Evolutionary conservation across 257 asterid species (phyloP), one percentile per base, ranked within the genome.

Genomic region (Nicotiana benthamiana): DNA sequence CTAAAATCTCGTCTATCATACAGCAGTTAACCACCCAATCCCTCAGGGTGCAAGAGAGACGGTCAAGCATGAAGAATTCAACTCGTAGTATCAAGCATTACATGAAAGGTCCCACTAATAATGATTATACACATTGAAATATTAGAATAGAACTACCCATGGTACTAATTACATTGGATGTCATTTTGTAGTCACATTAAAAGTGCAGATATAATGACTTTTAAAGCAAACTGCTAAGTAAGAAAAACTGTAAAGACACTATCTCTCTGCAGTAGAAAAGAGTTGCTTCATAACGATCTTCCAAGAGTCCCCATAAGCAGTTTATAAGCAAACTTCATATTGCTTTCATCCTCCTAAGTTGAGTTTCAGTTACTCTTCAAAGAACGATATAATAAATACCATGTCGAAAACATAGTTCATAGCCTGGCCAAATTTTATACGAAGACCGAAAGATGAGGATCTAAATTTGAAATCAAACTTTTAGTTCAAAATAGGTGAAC

Each of bases 401-500:
- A 48, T 15, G 26, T 4, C 8, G 13, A 74, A 46, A 24, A 74
- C 13, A 40, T 20, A 24, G 43, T 46, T 12, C 3, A 74, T 7
- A 74, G 24, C 26, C 61, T 74, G 18, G 4, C 8, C 61, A 48
- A 53, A 48, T 7, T 24, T 48, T 46, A 48, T 7, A 7, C 4
- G 26, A 67, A 40, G 30, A 43, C 2, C 3, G 2, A 18, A 70
- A 22, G 77, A 70, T 43, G 22, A 70, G 76, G 30, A 68, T 68
- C 6, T n/a, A 68, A n/a, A 68, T 36, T 70, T 4, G 4, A 72
- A 9, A 5, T 3, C 60, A 72, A 46, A 13, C 60, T 72, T 70
- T 6, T 22, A 24, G 60, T 32, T 53, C 61, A 52, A 53, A 68
- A 53, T 30, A 20, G 60, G 79, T 46, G 74, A 80, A 89, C 98